phyloP scores from a whole-genome alignment of 805 yeast species.

The Zygoascus biomembranicola region DNA sequence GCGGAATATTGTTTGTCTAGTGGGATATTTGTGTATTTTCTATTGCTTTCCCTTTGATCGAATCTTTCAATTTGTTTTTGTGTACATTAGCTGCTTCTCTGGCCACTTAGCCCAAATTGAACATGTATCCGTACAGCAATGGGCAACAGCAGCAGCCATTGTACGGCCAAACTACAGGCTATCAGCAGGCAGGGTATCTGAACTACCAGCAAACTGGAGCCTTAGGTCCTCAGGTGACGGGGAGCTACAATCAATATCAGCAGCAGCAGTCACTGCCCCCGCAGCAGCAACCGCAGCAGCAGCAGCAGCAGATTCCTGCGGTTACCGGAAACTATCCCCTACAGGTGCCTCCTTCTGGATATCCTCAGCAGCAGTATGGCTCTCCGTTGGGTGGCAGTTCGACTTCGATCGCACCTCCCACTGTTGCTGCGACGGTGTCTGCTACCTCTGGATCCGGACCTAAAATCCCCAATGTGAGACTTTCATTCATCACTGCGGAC shows the following conservation, averaged over 20 bases:
- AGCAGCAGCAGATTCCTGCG: constrained; percentile 22
- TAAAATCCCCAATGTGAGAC: constrained; percentile 40
- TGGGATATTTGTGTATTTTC: background rate
- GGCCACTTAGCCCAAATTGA: background rate
- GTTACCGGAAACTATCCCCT: constrained; percentile 6
- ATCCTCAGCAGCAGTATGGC: background rate
- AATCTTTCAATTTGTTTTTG: background rate
- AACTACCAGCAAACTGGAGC: constrained; percentile 26
- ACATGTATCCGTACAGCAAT: background rate
- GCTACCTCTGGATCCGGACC: background rate
- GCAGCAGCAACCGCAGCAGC: constrained; percentile 6
- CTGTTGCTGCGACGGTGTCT: background rate
- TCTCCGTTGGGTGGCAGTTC: background rate
- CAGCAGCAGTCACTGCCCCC: constrained; percentile 21
- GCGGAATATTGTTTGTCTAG: background rate
- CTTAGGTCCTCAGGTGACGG: constrained; percentile 19
- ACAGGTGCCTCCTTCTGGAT: background rate
- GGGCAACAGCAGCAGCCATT: constrained; percentile 5
- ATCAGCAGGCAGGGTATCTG: constrained; percentile 10
- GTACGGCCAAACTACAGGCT: constrained; percentile 8
- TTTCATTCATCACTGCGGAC: constrained; percentile 73
- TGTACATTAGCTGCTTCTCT: background rate
- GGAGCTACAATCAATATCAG: background rate
- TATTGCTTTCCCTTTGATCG: background rate
- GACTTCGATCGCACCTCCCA: background rate